Base-by-base conservation (phyloP, 2,329 filamentous ascomycete species). In the Thermochaetoides dissita region DNA sequence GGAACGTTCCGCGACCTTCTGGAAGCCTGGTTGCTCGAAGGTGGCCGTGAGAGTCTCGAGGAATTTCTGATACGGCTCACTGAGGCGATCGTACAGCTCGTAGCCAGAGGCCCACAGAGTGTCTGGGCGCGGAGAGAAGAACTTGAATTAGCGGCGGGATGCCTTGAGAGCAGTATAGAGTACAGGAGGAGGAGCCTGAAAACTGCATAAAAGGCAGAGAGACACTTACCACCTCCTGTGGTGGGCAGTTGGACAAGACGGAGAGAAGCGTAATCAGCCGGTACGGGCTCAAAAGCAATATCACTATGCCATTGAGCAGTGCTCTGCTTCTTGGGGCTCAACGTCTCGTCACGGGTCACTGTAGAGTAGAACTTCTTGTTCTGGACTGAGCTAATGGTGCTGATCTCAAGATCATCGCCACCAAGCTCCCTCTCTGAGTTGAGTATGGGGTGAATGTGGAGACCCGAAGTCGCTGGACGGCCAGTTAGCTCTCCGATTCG, bases 361-460 rank as follows among this genome's bases (percentile, higher is more conserved):
- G 49, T 43, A 37, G 39, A 41, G 53, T 63, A 61, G 55, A 61
- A 57, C 47, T 64, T 60, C 49, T 67, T 66, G 36, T 57, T 56
- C 44, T 68, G 63, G 10, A 67, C 55, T 0, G 71, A 75, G 45
- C 65, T 70, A 53, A 80, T 79, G n/a, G 68, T 71, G 57, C 69
- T 75, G 50, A 79, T 74, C 49, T 77, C 63, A 3, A 63, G 61
- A 46, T 78, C 74, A 1, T 55, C 53, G 10, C 64, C 67, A 3
- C 70, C 71, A 3, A 73, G 59, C 51, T 74, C 70, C n/a, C 65
- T 61, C 10, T 63, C 63, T 36, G 64, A 63, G 56, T 78, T 77
- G 40, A 70, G 60, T 7, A 79, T 56, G 0, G 75, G 75, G 53
- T 81, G 69, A 48, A 79, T 73, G 52, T 80, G 76, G 1, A 81